These are phyloP conservation scores for Hygrophila difformis DNA, from an alignment of 257 asterid species.

Conservation along the genomic window DNA sequence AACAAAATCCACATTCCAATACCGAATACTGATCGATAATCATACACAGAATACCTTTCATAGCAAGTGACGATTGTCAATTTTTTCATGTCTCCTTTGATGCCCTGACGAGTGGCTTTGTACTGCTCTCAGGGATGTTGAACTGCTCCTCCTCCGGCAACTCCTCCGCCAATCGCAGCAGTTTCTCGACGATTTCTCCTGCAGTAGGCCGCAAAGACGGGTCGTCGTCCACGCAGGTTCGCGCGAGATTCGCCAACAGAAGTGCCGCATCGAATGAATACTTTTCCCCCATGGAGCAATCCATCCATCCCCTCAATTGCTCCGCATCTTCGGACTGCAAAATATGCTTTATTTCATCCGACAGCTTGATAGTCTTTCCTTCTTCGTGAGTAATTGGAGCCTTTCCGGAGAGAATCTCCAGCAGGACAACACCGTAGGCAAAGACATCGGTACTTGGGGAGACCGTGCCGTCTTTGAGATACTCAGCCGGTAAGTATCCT, in stretches of 20 bases:
- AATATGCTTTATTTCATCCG: slow-evolving; percentile 39
- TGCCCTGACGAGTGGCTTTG: too few species aligned
- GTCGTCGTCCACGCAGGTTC: slow-evolving; percentile 70
- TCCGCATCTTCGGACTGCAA: slow-evolving; percentile 38
- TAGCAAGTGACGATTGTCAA: too few species aligned
- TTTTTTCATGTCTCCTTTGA: too few species aligned
- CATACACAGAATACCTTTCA: too few species aligned
- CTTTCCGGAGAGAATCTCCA: slow-evolving; percentile 70
- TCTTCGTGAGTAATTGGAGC: slow-evolving; percentile 25
- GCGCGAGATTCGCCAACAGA: slow-evolving; percentile 55
- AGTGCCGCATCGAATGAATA: slow-evolving; percentile 57
- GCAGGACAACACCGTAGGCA: slow-evolving; percentile 61
- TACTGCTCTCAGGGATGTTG: slow-evolving; percentile 23
- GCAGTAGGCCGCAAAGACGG: slow-evolving; percentile 57
- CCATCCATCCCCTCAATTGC: slow-evolving; percentile 64
- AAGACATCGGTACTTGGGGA: slow-evolving; percentile 44
- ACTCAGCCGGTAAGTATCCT: slow-evolving; percentile 64
- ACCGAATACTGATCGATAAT: too few species aligned
- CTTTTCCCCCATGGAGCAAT: slow-evolving; percentile 56
- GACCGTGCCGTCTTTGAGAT: slow-evolving; percentile 13
- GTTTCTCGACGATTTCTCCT: slow-evolving; percentile 62
- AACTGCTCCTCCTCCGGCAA: slow-evolving; percentile 28
- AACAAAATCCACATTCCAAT: too few species aligned
- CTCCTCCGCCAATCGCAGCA: slow-evolving; percentile 60
- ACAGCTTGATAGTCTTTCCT: slow-evolving; percentile 14